phyloP scores from a whole-genome alignment of 2,329 filamentous ascomycete species.

The Colletotrichum agaves region DNA sequence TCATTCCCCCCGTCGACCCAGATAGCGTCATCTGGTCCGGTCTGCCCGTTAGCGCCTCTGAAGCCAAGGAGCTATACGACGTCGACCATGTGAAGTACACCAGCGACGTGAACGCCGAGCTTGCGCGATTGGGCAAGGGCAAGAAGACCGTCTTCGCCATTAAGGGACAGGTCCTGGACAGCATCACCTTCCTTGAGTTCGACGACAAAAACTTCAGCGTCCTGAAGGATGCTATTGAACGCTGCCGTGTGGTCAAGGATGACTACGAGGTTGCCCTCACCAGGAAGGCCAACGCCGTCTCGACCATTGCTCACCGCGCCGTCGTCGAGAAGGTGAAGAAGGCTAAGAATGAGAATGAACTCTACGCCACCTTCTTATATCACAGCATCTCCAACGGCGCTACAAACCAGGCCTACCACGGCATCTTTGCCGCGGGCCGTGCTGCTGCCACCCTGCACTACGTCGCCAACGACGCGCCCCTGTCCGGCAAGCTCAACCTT shows the following conservation, averaged over 20 bases:
- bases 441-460: conserved; percentile 91
- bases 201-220: conserved; percentile 61
- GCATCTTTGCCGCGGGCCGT: conserved; percentile 84
- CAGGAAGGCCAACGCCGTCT: conserved; percentile 76
- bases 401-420: conserved; percentile 86
- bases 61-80: conserved; percentile 82
- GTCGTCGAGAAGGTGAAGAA: conserved; percentile 70
- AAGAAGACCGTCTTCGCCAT: conserved; percentile 77
- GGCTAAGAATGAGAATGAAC: conserved; percentile 81
- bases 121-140: conserved; percentile 62
- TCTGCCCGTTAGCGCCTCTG: conserved; percentile 79
- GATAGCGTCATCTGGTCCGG: conserved; percentile 94
- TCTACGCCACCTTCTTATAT: conserved; percentile 84
- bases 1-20: conserved; percentile 89
- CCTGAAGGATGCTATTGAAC: conserved; percentile 72
- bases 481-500: conserved; percentile 79
- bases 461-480: conserved; percentile 77
- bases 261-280: conserved; percentile 80
- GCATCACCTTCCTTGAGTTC: conserved; percentile 73
- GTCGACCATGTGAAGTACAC: conserved; percentile 81
- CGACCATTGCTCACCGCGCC: conserved; percentile 72
- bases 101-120: conserved; percentile 79
- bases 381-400: conserved; percentile 79
- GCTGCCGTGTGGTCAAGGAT: conserved; percentile 77
- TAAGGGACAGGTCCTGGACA: conserved; percentile 77